phyloP scores from a whole-genome alignment of 83 land plant species.

The Larix sibirica region DNA sequence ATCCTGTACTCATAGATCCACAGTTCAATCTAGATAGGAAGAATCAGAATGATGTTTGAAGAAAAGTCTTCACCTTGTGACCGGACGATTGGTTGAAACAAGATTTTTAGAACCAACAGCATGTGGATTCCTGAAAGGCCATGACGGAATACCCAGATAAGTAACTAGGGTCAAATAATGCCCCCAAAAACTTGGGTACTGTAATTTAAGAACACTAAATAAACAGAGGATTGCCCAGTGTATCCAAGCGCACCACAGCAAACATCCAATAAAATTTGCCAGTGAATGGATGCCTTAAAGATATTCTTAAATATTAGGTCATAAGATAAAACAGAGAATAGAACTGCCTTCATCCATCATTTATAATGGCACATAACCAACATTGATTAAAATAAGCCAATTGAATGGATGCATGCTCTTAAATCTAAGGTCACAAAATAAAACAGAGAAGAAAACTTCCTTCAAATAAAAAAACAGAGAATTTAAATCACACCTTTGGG shows the following conservation, averaged over 20 bases:
- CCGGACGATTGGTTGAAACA: neutral
- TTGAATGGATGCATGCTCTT: neutral
- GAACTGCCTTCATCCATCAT: neutral
- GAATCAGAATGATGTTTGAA: neutral
- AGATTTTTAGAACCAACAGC: neutral
- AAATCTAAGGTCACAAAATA: neutral
- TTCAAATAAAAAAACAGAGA: neutral
- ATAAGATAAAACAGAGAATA: neutral
- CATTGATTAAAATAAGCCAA: too few relatives aligned
- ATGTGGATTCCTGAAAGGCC: conserved; percentile 4
- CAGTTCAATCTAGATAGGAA: neutral
- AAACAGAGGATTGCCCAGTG: neutral
- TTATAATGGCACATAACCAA: too few relatives aligned
- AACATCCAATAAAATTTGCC: too few relatives aligned
- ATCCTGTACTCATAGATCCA: neutral
- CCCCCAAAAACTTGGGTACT: neutral
- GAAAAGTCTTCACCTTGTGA: conserved; percentile 9
- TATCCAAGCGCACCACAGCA: too few relatives aligned
- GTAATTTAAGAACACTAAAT: neutral
- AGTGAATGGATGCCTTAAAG: neutral
- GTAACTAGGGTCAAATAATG: neutral
- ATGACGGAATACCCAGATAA: neutral
- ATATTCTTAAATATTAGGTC: neutral
- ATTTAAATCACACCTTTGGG: neutral
- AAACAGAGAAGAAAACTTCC: neutral